These are phyloP conservation scores for Sclerotinia nivalis DNA, from an alignment of 2,329 filamentous ascomycete species.

Conservation along the genomic window DNA sequence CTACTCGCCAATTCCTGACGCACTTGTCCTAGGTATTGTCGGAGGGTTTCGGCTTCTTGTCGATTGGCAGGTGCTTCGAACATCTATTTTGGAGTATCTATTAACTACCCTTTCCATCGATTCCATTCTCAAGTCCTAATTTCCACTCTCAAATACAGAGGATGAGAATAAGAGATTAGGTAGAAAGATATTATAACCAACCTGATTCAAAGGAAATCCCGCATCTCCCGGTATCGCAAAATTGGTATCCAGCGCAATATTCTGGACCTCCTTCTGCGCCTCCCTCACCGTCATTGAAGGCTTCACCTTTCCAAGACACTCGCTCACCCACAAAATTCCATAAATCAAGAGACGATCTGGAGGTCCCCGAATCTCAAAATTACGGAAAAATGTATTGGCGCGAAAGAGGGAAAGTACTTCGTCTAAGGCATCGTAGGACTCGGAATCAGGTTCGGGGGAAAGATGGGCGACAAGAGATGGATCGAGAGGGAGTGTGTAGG, in stretches of 20 bases:
- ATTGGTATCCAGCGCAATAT: slow-evolving; percentile 85
- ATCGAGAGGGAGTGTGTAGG: slow-evolving; percentile 74
- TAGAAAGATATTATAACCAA: slow-evolving; percentile 40
- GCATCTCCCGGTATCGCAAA: slow-evolving; percentile 95
- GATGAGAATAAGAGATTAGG: not conserved
- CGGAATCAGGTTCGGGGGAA: slow-evolving; percentile 77
- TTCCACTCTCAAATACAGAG: not conserved
- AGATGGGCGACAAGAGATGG: slow-evolving; percentile 46
- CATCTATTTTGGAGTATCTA: slow-evolving; percentile 52
- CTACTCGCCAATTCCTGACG: slow-evolving; percentile 85
- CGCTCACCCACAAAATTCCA: slow-evolving; percentile 91
- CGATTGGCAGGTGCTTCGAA: slow-evolving; percentile 87
- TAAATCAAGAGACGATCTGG: slow-evolving; percentile 95
- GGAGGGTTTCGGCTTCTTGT: slow-evolving; percentile 84
- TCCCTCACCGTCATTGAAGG: slow-evolving; percentile 64
- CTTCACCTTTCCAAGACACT: slow-evolving; percentile 86
- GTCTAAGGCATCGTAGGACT: slow-evolving; percentile 95
- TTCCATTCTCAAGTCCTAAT: not conserved
- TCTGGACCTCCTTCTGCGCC: slow-evolving; percentile 75
- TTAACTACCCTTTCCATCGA: not conserved
- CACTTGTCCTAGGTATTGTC: slow-evolving; percentile 89
- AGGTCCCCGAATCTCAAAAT: slow-evolving; percentile 97
- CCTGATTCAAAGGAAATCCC: slow-evolving; percentile 89
- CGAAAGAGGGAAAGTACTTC: slow-evolving; percentile 92
- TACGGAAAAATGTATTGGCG: slow-evolving; percentile 98